Evolutionary conservation across 306 rosid species (phyloP), one percentile per base, ranked within the genome.

Genomic region (Elaeagnus macrophylla): DNA sequence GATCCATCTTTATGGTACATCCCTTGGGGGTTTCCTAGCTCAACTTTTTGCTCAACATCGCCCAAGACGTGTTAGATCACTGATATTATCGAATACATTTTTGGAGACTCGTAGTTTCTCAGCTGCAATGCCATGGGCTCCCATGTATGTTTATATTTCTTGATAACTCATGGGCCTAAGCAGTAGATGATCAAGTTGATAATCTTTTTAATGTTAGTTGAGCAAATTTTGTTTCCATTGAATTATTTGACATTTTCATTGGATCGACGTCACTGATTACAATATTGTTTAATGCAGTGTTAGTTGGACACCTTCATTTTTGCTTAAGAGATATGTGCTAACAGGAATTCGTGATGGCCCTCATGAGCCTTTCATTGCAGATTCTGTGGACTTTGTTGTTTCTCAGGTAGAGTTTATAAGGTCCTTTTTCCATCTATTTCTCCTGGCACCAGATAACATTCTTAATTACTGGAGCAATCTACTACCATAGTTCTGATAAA

Each of bases 291-390:
- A 71, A 49, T 72, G 76, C 97, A 91, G 99, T 56, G 95, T 87
- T 61, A 67, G 89, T 79, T 91, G 99, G 99, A 78, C 93, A 60
- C 99, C 99, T 65, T 87, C 99, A 25, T 91, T 91, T 82, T 75
- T 91, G 87, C 81, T 91, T 71, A 91, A 91, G 83, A 80, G 99
- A 66, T 87, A 84, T 53, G 93, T 91, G 74, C 80, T 91, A 61
- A 82, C 99, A 59, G 99, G 99, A 73, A 91, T 91, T 71, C 99
- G 89, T 17, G 96, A 84, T 70, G 99, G 96, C 49, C 99, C 96
- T 45, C 96, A 82, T 37, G 99, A 91, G 78, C 99, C 99, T 56
- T 91, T 91, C 77, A 91, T 91, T 71, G 99, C 99, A 0, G 99
- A 93, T 82, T 93, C 99, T 16, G 96, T 87, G 35, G 96, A 93